Conservation (phyloP, 2,329 filamentous ascomycete genomes). For the Colletotrichum sp. region DNA sequence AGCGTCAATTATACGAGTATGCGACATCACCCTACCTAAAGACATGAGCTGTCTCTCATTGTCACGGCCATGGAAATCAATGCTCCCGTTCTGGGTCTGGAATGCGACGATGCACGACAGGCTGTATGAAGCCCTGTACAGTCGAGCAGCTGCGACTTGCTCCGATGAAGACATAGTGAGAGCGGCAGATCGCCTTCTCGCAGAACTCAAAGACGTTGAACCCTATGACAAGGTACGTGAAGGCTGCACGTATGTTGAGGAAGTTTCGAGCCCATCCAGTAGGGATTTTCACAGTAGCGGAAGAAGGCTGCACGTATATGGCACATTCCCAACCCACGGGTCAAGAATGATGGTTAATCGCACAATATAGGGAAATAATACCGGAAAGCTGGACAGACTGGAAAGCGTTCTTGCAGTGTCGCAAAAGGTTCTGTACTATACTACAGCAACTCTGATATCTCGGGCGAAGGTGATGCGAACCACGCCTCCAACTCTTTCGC, state of each 20-base stretch:
- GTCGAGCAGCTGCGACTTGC: neutral
- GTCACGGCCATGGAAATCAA: conserved; percentile 39
- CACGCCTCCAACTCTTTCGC: neutral
- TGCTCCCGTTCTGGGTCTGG: conserved; percentile 50
- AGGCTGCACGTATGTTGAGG: too few relatives aligned
- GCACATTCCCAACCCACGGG: neutral
- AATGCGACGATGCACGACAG: conserved; percentile 54
- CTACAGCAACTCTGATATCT: neutral
- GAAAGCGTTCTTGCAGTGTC: neutral
- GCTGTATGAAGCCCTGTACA: conserved; percentile 45
- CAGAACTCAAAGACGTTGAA: neutral
- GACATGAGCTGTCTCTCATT: conserved; percentile 30
- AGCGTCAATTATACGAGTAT: conserved; percentile 61
- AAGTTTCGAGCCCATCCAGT: too few relatives aligned
- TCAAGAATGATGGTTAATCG: fast-evolving
- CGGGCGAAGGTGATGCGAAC: neutral
- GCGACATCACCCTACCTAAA: conserved; percentile 54
- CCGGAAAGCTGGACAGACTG: neutral
- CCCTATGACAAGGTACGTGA: neutral
- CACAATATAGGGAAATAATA: neutral
- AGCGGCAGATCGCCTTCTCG: neutral
- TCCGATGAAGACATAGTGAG: neutral
- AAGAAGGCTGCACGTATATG: too few relatives aligned
- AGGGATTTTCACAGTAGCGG: too few relatives aligned
- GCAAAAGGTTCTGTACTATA: neutral